Evolutionary conservation across 2,329 filamentous ascomycete genomes (phyloP), one percentile per base, ranked within the genome.

Genomic region (Hypoxylon rubiginosum): DNA sequence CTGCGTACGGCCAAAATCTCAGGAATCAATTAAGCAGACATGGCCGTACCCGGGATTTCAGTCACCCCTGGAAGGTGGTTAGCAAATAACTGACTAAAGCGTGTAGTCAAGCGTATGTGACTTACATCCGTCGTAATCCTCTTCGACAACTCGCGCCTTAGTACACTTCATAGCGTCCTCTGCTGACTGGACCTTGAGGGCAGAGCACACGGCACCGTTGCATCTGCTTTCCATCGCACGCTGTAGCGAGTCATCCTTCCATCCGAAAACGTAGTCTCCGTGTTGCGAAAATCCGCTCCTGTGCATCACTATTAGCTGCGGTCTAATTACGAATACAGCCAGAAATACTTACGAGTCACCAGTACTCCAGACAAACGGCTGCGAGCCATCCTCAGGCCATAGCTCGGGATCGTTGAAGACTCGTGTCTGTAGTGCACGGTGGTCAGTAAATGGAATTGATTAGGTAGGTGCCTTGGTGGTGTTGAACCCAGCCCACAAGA

Each of bases 221-320:
- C 79, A 81, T 48, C 71, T 67, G 52, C 77, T 78, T 65, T 81
- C 75, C 77, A 81, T 79, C 17, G 79, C 79, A 28, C 77, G 77
- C 58, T 81, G 79, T 11, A 81, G 79, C 32, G 77, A 75, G 66
- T 80, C 77, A 39, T 67, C 79, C 61, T 80, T 72, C 79, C 79
- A 81, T 34, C 79, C 79, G 66, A 81, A 81, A 41, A 81, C 76
- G 67, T 81, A 81, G 69, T 81, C 79, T 32, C 77, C 77, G 49
- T 79, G 77, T 21, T 72, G 72, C 0, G 69, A 62, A 36, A 60
- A 74, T 8, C 72, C 73, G 6, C 43, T n/a, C 34, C 64, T 70
- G 24, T n/a, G 41, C 6, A 32, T 54, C 39, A n/a, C 21, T 34
- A 21, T 52, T 26, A 68, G 53, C 17, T 39, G 4, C 17, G 11